These are phyloP conservation scores for Torulaspora delbrueckii DNA, from an alignment of 805 yeast genomes.

Conservation along the genomic window DNA sequence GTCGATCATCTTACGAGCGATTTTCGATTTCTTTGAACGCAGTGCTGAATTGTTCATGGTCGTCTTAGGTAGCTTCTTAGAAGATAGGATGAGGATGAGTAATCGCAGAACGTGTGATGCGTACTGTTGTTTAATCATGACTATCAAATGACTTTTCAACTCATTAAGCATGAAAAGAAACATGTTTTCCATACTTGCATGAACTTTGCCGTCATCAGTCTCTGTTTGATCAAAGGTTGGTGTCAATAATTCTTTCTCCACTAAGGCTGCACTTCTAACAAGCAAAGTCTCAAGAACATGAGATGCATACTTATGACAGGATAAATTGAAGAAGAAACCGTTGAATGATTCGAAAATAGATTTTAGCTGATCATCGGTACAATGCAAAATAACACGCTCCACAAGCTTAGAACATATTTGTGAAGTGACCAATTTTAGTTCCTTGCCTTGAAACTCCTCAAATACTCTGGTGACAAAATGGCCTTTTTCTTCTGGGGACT, in stretches of 20 bases:
- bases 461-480: conserved; percentile 73
- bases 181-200: conserved; percentile 59
- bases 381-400: conserved; percentile 73
- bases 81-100: conserved; percentile 64
- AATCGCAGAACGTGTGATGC: conserved; percentile 85
- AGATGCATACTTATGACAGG: conserved; percentile 86
- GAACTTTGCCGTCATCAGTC: conserved; percentile 37
- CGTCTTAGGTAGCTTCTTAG: conserved; percentile 71
- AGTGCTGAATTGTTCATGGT: conserved; percentile 63
- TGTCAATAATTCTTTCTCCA: conserved; percentile 65
- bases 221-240: conserved; percentile 37
- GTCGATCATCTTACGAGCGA: conserved; percentile 90
- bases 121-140: conserved; percentile 69
- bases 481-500: conserved; percentile 60
- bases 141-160: conserved; percentile 51
- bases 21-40: conserved; percentile 77
- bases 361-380: conserved; percentile 61
- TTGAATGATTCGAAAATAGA: conserved; percentile 59
- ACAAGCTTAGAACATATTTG: conserved; percentile 91
- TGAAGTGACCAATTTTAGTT: conserved; percentile 84
- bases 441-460: conserved; percentile 84
- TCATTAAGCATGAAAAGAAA: conserved; percentile 64
- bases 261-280: conserved; percentile 64
- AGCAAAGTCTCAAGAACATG: conserved; percentile 88
- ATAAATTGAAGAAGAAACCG: conserved; percentile 70